Conservation (phyloP, 2,329 filamentous ascomycete species). For the Ceratocystis colombiana region DNA sequence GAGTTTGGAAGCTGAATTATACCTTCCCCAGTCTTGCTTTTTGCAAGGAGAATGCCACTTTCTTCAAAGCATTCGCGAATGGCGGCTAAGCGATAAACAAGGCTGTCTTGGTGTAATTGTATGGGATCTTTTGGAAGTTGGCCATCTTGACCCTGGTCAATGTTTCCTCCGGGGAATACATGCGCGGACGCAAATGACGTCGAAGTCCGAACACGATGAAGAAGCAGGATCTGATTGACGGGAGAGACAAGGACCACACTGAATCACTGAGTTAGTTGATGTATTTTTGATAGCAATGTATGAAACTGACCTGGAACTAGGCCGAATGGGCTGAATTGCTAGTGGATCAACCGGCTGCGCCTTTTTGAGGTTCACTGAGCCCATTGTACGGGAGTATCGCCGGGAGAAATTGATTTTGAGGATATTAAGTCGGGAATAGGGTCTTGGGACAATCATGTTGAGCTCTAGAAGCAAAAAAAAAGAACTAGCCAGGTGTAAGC, state of each 20-base stretch:
- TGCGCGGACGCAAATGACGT: conserved; percentile 82
- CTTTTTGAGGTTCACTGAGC: conserved; percentile 11
- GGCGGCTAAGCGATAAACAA: conserved; percentile 68
- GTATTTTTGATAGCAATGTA: not conserved
- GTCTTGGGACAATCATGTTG: not conserved
- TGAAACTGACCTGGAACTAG: conserved; percentile 18
- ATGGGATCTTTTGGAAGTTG: conserved; percentile 40
- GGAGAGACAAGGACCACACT: conserved; percentile 71
- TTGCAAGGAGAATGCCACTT: conserved; percentile 72
- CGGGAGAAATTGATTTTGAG: too few relatives aligned
- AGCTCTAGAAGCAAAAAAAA: not conserved
- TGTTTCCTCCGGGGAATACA: conserved; percentile 87
- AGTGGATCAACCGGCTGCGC: not conserved
- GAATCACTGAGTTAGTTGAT: not conserved
- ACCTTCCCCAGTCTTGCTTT: conserved; percentile 34
- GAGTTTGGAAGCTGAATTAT: conserved; percentile 52
- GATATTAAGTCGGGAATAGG: not conserved
- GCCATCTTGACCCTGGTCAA: conserved; percentile 69
- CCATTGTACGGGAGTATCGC: not conserved
- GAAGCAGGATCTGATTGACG: conserved; percentile 73
- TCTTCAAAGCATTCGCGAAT: conserved; percentile 93
- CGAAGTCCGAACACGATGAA: conserved; percentile 75
- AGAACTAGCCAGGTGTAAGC: not conserved
- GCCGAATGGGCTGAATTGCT: conserved; percentile 9
- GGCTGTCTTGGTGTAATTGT: conserved; percentile 57